Evolutionary conservation across 805 yeast species (phyloP), one percentile per base, ranked within the genome.

Genomic region (Schwanniomyces yamadae): DNA sequence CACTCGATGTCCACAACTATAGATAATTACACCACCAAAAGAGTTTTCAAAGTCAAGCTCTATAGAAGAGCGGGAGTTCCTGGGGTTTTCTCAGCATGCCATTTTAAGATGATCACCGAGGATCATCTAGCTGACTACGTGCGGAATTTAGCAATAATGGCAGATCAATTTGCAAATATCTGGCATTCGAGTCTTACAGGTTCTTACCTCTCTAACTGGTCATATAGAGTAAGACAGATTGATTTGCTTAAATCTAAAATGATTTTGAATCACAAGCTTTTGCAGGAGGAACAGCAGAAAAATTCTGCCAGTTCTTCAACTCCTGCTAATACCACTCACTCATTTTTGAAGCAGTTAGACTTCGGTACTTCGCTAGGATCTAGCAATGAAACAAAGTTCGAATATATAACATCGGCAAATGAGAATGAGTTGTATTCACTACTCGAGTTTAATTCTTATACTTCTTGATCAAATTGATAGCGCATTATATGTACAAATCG

Each of bases 61-160:
- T 78, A 68, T 55, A 64, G 89, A 41, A 68, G 82, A 37, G 67
- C 76, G 3, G 90, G 88, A 2, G 79, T 85, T 7, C 91, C 91
- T 3, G 88, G 84, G 3, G 69, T 85, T 6, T 78, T 85, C 50
- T 81, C 95, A 0, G 78, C 90, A 0, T 75, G 84, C 28, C 90
- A 84, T 49, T 75, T 82, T 58, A 87, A 87, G 59, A 65, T 88
- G 16, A 66, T 88, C 6, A 72, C 81, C 12, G 80, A 70, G 36
- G 70, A 68, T 28, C 74, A 78, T 21, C 59, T 89, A 31, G 73
- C 95, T 0, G 59, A 64, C 4, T 80, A 81, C 53, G 74, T 87
- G 7, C 69, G 95, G 31, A 83, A 82, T 42, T 59, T 83, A 41
- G 78, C 85, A 2, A 52, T 82, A 14, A 69, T 79, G 36, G 82